A percentile compares a stretch with the other conserved stretches of the same genome.
Conservation (phyloP, 495 filamentous ascomycete species). For the Penicillium nucicola region DNA sequence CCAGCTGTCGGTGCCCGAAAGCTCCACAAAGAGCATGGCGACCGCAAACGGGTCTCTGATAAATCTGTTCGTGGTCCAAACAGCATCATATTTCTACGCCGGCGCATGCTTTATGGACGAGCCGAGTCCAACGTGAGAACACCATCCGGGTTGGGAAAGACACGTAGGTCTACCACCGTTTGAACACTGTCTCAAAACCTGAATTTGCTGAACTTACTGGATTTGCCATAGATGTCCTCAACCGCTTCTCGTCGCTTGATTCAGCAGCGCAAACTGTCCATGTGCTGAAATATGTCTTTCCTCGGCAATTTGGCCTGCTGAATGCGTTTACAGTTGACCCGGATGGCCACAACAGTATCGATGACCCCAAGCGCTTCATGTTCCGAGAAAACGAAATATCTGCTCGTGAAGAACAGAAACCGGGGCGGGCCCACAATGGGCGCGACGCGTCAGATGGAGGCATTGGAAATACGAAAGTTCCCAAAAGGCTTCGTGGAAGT, state of each 20-base stretch:
- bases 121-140: slow-evolving; percentile 66
- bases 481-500: slow-evolving; percentile 72
- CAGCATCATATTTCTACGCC: slow-evolving; percentile 73
- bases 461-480: slow-evolving; percentile 44
- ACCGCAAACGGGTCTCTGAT: neutral
- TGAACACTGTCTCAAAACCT: neutral
- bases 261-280: slow-evolving; percentile 56
- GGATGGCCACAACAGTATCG: slow-evolving; percentile 59
- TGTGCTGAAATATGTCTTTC: slow-evolving; percentile 91
- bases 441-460: slow-evolving; percentile 7
- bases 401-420: slow-evolving; percentile 13
- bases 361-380: slow-evolving; percentile 77
- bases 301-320: slow-evolving; percentile 81
- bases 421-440: neutral
- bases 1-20: neutral
- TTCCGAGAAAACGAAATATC: slow-evolving; percentile 79
- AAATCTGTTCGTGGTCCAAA: slow-evolving; percentile 37
- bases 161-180: slow-evolving; percentile 59
- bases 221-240: slow-evolving; percentile 69
- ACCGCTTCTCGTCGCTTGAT: slow-evolving; percentile 57
- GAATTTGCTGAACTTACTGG: too few relatives aligned
- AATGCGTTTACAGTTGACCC: slow-evolving; percentile 80
- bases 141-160: slow-evolving; percentile 71
- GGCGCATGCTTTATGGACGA: slow-evolving; percentile 81
- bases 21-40: neutral